phyloP scores from a whole-genome alignment of 177 flowering plant genomes.

The Tripterygium wilfordii region DNA sequence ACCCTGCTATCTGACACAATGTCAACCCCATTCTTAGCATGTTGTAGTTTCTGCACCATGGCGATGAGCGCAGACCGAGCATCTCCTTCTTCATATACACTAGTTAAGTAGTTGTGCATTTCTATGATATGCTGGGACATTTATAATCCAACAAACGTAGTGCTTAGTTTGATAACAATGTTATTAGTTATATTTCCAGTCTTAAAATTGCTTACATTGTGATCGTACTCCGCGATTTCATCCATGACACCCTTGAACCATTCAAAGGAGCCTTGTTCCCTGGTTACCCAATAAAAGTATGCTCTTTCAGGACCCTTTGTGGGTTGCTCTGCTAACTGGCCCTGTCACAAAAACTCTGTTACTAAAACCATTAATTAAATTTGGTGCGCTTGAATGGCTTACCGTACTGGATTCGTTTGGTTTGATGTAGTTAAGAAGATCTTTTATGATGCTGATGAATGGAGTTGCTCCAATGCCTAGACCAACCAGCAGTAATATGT shows the following conservation, averaged over 20 bases:
- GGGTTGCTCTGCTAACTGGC: neutral
- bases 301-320: slow-evolving; percentile 63
- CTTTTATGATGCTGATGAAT: slow-evolving; percentile 87
- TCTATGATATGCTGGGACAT: slow-evolving; percentile 65
- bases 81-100: slow-evolving; percentile 96
- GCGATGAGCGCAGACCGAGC: slow-evolving; percentile 88
- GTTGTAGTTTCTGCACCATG: slow-evolving; percentile 87
- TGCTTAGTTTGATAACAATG: too few relatives aligned
- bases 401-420: slow-evolving; percentile 16
- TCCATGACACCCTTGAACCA: slow-evolving; percentile 99
- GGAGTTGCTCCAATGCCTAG: slow-evolving; percentile 99
- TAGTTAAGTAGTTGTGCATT: slow-evolving; percentile 93
- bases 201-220: slow-evolving; percentile 34
- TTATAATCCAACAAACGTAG: neutral
- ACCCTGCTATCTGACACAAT: too few relatives aligned
- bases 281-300: slow-evolving; percentile 92
- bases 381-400: slow-evolving; percentile 17
- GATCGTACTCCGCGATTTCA: slow-evolving; percentile 72
- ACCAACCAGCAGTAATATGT: slow-evolving; percentile 81
- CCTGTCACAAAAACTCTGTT: neutral
- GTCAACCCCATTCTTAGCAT: slow-evolving; percentile 89
- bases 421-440: slow-evolving; percentile 63
- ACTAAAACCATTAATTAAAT: neutral
- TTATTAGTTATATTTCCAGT: neutral
- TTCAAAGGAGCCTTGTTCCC: slow-evolving; percentile 90